phyloP scores from a whole-genome alignment of 2,329 filamentous ascomycete genomes.

The Fusarium sublunatum region DNA sequence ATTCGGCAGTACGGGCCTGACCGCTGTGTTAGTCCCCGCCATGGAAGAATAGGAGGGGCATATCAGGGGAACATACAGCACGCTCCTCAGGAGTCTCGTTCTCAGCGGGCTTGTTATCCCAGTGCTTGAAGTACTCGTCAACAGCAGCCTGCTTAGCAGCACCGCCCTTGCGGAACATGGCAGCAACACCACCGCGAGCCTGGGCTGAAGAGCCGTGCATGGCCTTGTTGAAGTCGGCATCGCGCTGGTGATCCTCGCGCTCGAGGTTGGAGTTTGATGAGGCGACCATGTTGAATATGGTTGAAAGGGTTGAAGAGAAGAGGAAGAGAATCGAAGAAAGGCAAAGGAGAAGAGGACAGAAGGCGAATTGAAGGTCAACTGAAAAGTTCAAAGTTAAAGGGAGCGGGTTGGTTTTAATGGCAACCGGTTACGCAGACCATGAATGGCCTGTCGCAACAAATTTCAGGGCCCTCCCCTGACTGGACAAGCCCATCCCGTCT shows the following conservation, averaged over 20 bases:
- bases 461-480: constrained; percentile 48
- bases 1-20: constrained; percentile 83
- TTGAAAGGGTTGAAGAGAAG: constrained; percentile 23
- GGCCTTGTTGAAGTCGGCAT: constrained; percentile 91
- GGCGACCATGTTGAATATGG: constrained; percentile 58
- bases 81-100: constrained; percentile 86
- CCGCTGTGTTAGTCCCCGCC: constrained; percentile 34
- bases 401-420: constrained; percentile 43
- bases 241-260: constrained; percentile 82
- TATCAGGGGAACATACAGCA: constrained; percentile 66
- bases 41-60: constrained; percentile 32
- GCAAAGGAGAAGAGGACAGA: constrained; percentile 15
- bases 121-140: constrained; percentile 96
- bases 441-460: constrained; percentile 44
- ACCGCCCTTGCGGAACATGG: constrained; percentile 85
- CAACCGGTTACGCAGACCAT: constrained; percentile 30
- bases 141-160: constrained; percentile 82
- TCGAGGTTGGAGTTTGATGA: constrained; percentile 69
- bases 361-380: constrained; percentile 26
- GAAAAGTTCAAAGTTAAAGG: constrained; percentile 31
- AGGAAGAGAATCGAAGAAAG: constrained; percentile 15
- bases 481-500: constrained; percentile 39
- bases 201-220: constrained; percentile 81
- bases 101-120: constrained; percentile 83
- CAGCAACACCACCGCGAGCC: constrained; percentile 77